These are phyloP conservation scores for Saitozyma podzolica DNA, from an alignment of 768 basidiomycete species.

Conservation along the genomic window DNA sequence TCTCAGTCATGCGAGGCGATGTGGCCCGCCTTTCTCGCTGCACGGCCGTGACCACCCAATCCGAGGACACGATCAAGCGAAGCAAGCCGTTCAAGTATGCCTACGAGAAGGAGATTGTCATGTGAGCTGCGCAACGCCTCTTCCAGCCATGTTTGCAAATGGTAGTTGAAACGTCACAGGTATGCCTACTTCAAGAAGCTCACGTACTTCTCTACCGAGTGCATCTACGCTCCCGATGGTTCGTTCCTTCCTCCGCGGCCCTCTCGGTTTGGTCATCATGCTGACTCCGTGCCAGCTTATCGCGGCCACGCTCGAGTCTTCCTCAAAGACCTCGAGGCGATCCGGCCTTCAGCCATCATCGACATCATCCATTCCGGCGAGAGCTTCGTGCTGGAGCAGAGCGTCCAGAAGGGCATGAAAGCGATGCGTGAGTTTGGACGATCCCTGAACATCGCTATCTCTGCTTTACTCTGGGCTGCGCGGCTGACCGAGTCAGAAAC, in stretches of 20 bases:
- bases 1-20: conserved; percentile 91
- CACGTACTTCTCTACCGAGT: conserved; percentile 98
- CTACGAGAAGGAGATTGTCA: conserved; percentile 99
- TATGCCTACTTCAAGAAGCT: conserved; percentile 99
- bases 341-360: conserved; percentile 90
- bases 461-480: conserved; percentile 1
- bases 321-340: conserved; percentile 91
- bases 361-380: conserved; percentile 98
- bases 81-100: conserved; percentile 99
- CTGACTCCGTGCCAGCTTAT: conserved; percentile 62
- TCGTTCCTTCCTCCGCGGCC: conserved; percentile 5
- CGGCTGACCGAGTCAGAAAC: conserved; percentile 62
- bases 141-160: not conserved
- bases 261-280: not conserved
- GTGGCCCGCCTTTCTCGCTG: conserved; percentile 91
- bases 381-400: conserved; percentile 80
- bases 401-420: conserved; percentile 80
- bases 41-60: conserved; percentile 90
- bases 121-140: conserved; percentile 60
- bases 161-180: conserved; percentile 57
- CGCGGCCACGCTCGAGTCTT: conserved; percentile 92
- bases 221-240: conserved; percentile 92
- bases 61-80: conserved; percentile 92
- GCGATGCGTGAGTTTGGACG: conserved; percentile 66
- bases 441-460: not conserved